Evolutionary conservation across 169 alveolate species (phyloP).

Genomic region (Prorocentrum cordatum): DNA sequence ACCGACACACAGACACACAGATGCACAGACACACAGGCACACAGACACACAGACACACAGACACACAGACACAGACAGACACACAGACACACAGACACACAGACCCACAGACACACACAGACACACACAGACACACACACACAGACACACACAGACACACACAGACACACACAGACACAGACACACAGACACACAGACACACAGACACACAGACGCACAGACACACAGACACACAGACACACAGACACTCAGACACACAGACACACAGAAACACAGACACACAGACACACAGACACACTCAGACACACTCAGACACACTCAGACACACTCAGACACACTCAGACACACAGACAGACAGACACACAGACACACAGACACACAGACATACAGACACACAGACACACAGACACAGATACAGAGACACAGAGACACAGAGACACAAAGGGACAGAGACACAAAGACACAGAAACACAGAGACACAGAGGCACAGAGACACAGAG

Average conservation of each 20-base stretch:
- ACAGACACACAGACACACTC: not conserved
- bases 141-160: not conserved
- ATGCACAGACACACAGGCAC: not conserved
- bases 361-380: not conserved
- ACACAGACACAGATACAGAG: conserved; percentile 3
- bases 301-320: conserved; percentile 5
- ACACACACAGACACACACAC: not conserved
- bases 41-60: not conserved
- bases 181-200: not conserved
- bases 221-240: conserved; percentile 4
- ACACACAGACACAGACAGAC: not conserved
- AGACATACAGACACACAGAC: not conserved
- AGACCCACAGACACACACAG: not conserved
- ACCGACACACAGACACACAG: not conserved
- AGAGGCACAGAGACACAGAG: not conserved
- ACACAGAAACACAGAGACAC: not conserved
- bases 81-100: not conserved
- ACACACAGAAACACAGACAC: not conserved
- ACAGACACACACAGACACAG: not conserved
- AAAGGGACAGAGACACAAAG: not conserved
- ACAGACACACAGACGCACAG: not conserved
- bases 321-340: conserved; percentile 8
- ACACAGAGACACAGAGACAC: not conserved
- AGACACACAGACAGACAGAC: not conserved
- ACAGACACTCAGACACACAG: not conserved